phyloP scores from a whole-genome alignment of 371 early-diverging fungal species.

The Furculomyces boomerangus region DNA sequence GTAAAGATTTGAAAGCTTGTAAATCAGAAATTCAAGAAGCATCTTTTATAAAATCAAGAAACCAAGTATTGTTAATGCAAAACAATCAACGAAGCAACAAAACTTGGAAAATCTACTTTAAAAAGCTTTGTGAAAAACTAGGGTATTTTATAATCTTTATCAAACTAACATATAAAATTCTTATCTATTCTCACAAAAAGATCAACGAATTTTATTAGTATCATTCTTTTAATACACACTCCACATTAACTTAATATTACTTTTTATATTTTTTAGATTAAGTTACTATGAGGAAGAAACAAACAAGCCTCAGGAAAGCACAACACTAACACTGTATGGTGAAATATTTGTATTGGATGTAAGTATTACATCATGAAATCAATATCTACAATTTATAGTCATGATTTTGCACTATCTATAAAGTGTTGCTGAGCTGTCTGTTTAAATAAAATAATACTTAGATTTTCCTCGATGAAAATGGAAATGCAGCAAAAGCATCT shows the following conservation, averaged over 20 bases:
- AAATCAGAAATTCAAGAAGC: background rate
- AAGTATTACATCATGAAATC: background rate
- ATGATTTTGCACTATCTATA: background rate
- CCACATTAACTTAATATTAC: background rate
- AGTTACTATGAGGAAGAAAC: background rate
- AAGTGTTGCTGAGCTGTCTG: background rate
- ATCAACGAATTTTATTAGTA: background rate
- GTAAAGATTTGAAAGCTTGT: background rate
- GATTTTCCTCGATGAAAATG: background rate
- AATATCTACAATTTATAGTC: background rate
- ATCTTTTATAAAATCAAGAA: background rate
- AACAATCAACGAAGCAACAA: background rate
- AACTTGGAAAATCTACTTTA: background rate
- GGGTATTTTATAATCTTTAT: background rate
- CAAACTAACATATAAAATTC: background rate
- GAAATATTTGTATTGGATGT: conserved; percentile 1
- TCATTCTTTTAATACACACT: background rate
- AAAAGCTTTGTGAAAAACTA: background rate
- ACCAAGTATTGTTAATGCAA: background rate
- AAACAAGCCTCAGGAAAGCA: background rate
- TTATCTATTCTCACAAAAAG: background rate
- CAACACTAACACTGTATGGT: background rate
- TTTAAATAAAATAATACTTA: background rate
- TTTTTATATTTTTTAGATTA: background rate
- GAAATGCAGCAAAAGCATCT: background rate